Conservation (phyloP, 225 moss, liverwort and hornwort species). For the Sphagnum tenellum region DNA sequence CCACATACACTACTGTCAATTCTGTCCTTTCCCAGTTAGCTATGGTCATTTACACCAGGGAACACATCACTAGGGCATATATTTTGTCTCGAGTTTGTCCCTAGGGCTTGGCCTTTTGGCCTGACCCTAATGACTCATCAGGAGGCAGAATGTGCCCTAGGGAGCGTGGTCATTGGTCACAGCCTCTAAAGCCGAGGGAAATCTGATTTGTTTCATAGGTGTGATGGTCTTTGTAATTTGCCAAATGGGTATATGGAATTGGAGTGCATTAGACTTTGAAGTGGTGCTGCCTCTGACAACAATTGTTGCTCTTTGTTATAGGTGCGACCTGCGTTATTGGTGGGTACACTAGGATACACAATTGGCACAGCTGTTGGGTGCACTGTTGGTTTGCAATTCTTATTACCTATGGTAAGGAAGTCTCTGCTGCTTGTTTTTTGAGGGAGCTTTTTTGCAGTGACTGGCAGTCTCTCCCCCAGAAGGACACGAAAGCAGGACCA, state of each 20-base stretch:
- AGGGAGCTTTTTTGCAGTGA: too few relatives aligned
- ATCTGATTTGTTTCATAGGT: too few relatives aligned
- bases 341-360: constrained; percentile 86
- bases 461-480: too few relatives aligned
- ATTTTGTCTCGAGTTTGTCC: too few relatives aligned
- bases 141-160: not conserved
- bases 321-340: constrained; percentile 90
- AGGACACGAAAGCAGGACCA: too few relatives aligned
- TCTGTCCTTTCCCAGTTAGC: not conserved
- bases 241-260: not conserved
- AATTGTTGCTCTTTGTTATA: constrained; percentile 7
- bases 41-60: not conserved
- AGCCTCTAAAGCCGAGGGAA: not conserved
- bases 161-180: not conserved
- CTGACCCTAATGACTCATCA: too few relatives aligned
- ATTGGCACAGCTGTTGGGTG: constrained; percentile 83
- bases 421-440: too few relatives aligned
- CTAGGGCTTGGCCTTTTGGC: too few relatives aligned
- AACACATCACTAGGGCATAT: too few relatives aligned
- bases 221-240: not conserved
- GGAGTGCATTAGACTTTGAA: too few relatives aligned
- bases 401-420: too few relatives aligned
- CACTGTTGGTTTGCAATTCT: constrained; percentile 31
- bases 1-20: not conserved
- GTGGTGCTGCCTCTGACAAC: too few relatives aligned